Evolutionary conservation across 352 stramenopile species (phyloP).

Genomic region (Pythium plurisporium): DNA sequence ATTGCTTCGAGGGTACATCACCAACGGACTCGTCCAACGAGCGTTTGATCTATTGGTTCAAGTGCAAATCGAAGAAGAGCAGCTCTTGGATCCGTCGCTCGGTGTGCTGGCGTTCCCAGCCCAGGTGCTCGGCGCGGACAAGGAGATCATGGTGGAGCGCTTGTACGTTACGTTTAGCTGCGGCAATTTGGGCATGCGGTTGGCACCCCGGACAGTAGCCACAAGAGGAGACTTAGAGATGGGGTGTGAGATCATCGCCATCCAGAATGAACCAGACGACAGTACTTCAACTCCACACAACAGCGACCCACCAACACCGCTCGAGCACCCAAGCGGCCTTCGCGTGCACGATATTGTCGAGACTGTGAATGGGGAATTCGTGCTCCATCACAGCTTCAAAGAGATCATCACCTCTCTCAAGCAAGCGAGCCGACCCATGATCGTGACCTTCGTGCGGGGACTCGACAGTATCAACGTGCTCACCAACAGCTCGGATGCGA

Average conservation of each 20-base stretch:
- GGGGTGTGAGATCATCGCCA: slow-evolving; percentile 29
- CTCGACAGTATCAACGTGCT: slow-evolving; percentile 24
- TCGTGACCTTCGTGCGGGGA: slow-evolving; percentile 40
- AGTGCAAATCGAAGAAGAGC: slow-evolving; percentile 38
- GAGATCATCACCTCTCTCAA: slow-evolving; percentile 32
- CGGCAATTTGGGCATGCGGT: slow-evolving; percentile 37
- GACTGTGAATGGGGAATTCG: slow-evolving; percentile 41
- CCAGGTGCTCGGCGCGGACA: slow-evolving; percentile 27
- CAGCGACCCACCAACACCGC: background rate
- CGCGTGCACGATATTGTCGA: slow-evolving; percentile 35
- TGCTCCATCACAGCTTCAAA: slow-evolving; percentile 30
- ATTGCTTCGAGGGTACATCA: slow-evolving; percentile 36
- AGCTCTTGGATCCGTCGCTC: slow-evolving; percentile 31
- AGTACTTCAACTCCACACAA: background rate
- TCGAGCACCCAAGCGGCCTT: background rate
- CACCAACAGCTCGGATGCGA: background rate
- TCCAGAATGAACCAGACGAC: slow-evolving; percentile 12
- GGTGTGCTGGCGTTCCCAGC: slow-evolving; percentile 30
- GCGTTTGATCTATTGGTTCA: slow-evolving; percentile 44
- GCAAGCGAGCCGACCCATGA: slow-evolving; percentile 40
- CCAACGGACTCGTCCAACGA: slow-evolving; percentile 38
- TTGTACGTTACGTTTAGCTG: slow-evolving; percentile 44
- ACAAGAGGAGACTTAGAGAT: background rate
- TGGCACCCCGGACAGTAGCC: slow-evolving; percentile 17
- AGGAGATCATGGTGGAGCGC: slow-evolving; percentile 36